A percentile compares a stretch with the other conserved stretches of the same genome.
These are phyloP conservation scores for Mortierella alpina DNA, from an alignment of 192 early-diverging fungal species.

Conservation along the genomic window DNA sequence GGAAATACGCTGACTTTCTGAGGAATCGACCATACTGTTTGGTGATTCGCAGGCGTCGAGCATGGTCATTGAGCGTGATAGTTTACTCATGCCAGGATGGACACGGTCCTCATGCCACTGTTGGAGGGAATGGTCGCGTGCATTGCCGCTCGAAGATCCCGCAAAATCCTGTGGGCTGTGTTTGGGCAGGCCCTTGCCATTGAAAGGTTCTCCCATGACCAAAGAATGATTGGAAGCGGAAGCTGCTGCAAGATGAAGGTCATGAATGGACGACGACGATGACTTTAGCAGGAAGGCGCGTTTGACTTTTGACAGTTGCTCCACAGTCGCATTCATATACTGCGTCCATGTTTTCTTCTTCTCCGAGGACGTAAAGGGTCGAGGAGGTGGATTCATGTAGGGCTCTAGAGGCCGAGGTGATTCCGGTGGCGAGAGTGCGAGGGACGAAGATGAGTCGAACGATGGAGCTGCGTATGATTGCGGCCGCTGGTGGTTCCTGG, in stretches of 20 bases:
- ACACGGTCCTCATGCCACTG: background rate
- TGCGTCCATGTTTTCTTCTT: conserved; percentile 38
- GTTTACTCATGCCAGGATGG: conserved; percentile 8
- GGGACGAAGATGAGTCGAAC: conserved; percentile 4
- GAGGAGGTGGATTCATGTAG: conserved; percentile 28
- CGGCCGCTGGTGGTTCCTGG: conserved; percentile 3
- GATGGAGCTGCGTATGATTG: conserved; percentile 11
- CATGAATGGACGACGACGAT: conserved; percentile 12
- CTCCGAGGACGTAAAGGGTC: conserved; percentile 2
- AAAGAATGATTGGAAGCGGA: conserved; percentile 6
- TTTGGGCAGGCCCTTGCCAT: background rate
- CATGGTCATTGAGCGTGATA: background rate
- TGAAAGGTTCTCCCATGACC: background rate
- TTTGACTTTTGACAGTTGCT: conserved; percentile 45
- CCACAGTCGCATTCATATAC: conserved; percentile 34
- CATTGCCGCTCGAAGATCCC: no score
- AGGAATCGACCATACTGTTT: conserved; percentile 10
- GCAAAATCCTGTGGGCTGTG: background rate
- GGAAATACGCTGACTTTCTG: conserved; percentile 7
- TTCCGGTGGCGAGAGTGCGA: conserved; percentile 25
- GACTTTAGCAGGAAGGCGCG: conserved; percentile 22
- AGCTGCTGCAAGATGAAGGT: conserved; percentile 2
- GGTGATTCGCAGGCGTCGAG: background rate
- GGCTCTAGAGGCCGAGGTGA: conserved; percentile 24
- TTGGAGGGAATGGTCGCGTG: no score